Percentiles rank a stretch among this genome's conserved stretches.
Conservation (phyloP, 2,329 filamentous ascomycete genomes). For the Bretziella fagacearum region DNA sequence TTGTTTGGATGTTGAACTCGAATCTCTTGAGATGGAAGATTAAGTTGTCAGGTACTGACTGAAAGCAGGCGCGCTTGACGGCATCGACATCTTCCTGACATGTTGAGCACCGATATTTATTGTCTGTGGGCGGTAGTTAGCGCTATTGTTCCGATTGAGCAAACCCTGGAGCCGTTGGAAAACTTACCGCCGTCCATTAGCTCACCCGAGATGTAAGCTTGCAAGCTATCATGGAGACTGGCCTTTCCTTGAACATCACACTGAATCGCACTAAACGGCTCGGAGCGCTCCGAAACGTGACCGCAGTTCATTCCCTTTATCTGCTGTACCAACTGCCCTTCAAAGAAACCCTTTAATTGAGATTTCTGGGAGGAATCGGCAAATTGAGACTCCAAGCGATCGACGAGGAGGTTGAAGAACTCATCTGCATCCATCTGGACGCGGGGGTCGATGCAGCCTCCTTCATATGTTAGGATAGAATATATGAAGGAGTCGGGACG, state of each 20-base stretch:
- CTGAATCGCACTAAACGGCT: conserved; percentile 86
- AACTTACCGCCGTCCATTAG: conserved; percentile 70
- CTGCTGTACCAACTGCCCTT: conserved; percentile 82
- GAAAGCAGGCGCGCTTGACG: conserved; percentile 82
- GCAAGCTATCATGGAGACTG: conserved; percentile 67
- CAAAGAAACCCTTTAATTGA: conserved; percentile 67
- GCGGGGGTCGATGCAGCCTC: conserved; percentile 65
- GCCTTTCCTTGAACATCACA: conserved; percentile 91
- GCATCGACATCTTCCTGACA: conserved; percentile 84
- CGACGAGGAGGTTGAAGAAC: conserved; percentile 88
- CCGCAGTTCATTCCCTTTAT: conserved; percentile 88
- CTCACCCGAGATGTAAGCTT: conserved; percentile 92
- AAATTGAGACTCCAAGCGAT: conserved; percentile 76
- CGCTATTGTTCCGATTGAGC: conserved; percentile 16
- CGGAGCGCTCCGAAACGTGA: conserved; percentile 78
- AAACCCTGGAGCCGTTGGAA: not conserved
- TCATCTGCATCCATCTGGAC: conserved; percentile 97
- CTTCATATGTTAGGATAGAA: conserved; percentile 68
- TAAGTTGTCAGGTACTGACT: conserved; percentile 80
- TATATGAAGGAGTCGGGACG: conserved; percentile 57
- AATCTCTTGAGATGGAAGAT: conserved; percentile 92
- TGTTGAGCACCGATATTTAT: conserved; percentile 92
- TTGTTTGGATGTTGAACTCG: conserved; percentile 59
- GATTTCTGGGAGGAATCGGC: conserved; percentile 49
- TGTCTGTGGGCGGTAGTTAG: conserved; percentile 43